Percentiles rank a stretch among this genome's conserved stretches.
phyloP scores from a whole-genome alignment of 495 filamentous ascomycete genomes.

The Aspergillus carlsbadensis region DNA sequence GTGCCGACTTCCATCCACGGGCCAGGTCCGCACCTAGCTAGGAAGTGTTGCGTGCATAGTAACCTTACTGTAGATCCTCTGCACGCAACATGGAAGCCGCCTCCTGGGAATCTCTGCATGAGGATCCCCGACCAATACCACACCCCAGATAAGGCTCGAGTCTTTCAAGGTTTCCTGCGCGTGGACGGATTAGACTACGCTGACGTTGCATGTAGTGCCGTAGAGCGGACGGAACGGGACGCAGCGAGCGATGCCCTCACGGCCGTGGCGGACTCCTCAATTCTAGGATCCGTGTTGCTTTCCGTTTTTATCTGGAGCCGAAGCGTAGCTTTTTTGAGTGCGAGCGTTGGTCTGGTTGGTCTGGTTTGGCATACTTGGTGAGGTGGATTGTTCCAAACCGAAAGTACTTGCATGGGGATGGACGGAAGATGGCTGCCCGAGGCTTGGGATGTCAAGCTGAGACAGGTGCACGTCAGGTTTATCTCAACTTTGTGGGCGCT shows the following conservation, averaged over 20 bases:
- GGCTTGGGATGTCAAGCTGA: no score
- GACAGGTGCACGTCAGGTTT: no score
- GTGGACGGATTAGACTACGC: not conserved
- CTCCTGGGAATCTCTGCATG: not conserved
- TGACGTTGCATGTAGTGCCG: not conserved
- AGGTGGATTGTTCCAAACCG: no score
- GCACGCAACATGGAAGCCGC: no score
- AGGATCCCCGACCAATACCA: not conserved
- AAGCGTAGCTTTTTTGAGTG: no score
- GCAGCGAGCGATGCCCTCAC: not conserved
- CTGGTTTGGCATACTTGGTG: no score
- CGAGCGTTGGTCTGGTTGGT: no score
- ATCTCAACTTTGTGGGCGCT: no score
- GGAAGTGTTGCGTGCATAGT: no score
- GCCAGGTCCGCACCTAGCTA: no score
- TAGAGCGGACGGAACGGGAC: not conserved
- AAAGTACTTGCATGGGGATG: no score
- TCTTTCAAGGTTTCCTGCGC: not conserved
- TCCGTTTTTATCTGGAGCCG: not conserved
- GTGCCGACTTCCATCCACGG: not conserved
- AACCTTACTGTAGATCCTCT: not conserved
- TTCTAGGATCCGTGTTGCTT: conserved; percentile 8
- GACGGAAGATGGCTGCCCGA: no score
- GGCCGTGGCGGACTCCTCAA: not conserved
- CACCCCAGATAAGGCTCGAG: not conserved